Evolutionary conservation across 2,329 filamentous ascomycete species (phyloP).

Genomic region (Tetracladium maxilliforme): DNA sequence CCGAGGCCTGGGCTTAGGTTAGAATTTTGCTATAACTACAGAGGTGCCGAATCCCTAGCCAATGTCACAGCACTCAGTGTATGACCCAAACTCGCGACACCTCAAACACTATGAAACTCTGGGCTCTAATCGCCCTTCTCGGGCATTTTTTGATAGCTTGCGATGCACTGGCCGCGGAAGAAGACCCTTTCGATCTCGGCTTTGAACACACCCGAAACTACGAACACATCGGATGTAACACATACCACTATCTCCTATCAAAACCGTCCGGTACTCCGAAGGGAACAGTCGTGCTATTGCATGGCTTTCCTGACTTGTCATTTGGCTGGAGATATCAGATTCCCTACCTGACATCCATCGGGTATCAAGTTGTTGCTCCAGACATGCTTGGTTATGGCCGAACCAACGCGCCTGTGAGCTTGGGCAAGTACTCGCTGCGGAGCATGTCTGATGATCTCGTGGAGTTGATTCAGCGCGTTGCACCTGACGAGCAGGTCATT

Average conservation of each 20-base stretch:
- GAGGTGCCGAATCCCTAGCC: no score
- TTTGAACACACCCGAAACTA: no score
- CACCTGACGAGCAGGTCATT: conserved; percentile 42
- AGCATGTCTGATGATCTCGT: conserved; percentile 61
- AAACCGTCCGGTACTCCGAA: conserved; percentile 27
- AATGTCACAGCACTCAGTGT: no score
- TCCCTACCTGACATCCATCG: conserved; percentile 55
- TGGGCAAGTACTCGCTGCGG: conserved; percentile 55
- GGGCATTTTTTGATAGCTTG: no score
- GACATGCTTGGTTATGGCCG: conserved; percentile 80
- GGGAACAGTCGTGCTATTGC: conserved; percentile 31
- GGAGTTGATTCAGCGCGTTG: conserved; percentile 41
- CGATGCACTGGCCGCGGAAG: no score
- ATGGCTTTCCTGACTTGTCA: conserved; percentile 69
- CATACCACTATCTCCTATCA: conserved; percentile 53
- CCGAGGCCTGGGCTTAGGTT: no score
- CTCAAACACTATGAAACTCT: no score
- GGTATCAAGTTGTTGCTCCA: conserved; percentile 66
- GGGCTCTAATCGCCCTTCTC: no score
- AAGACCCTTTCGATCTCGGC: no score
- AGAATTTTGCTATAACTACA: no score
- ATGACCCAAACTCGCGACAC: no score
- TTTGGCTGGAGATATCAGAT: conserved; percentile 88
- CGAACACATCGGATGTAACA: no score
- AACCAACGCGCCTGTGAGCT: conserved; percentile 51